Evolutionary conservation across 106 monocot species (phyloP).

Genomic region (Dactylorhiza incarnata): DNA sequence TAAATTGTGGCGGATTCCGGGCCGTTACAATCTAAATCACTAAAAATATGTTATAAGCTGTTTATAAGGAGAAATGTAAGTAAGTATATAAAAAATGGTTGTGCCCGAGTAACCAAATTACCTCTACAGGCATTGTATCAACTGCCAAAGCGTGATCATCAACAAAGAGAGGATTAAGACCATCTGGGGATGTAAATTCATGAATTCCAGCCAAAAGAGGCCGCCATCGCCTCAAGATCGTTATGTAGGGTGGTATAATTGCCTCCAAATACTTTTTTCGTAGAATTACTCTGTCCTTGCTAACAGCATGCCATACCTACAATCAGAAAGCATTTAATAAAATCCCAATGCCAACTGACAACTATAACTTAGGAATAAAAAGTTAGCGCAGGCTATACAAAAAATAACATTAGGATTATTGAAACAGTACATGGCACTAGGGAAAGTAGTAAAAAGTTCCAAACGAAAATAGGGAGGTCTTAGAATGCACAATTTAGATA

Average conservation of each 20-base stretch:
- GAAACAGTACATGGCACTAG: background rate
- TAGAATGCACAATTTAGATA: no score
- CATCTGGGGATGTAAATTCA: slow-evolving; percentile 95
- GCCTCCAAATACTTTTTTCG: slow-evolving; percentile 85
- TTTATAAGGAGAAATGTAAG: background rate
- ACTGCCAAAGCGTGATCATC: slow-evolving; percentile 92
- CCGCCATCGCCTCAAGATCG: slow-evolving; percentile 88
- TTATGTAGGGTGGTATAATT: slow-evolving; percentile 86
- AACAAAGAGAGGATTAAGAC: slow-evolving; percentile 80
- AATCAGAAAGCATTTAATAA: slow-evolving; percentile 12
- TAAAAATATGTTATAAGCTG: background rate
- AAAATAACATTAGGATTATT: background rate
- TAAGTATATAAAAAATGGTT: background rate
- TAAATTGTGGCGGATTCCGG: no score
- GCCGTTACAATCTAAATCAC: no score
- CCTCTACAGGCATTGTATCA: slow-evolving; percentile 83
- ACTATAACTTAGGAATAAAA: background rate
- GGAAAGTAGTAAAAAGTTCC: no score
- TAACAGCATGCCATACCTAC: slow-evolving; percentile 96
- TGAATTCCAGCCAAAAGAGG: slow-evolving; percentile 95
- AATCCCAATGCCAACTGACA: background rate
- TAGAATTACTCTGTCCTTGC: slow-evolving; percentile 62
- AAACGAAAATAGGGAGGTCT: no score
- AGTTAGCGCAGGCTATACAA: background rate
- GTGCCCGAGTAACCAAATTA: slow-evolving; percentile 10